These are phyloP conservation scores for Globisporangium irregulare DNA, from an alignment of 352 stramenopile species.

Conservation along the genomic window DNA sequence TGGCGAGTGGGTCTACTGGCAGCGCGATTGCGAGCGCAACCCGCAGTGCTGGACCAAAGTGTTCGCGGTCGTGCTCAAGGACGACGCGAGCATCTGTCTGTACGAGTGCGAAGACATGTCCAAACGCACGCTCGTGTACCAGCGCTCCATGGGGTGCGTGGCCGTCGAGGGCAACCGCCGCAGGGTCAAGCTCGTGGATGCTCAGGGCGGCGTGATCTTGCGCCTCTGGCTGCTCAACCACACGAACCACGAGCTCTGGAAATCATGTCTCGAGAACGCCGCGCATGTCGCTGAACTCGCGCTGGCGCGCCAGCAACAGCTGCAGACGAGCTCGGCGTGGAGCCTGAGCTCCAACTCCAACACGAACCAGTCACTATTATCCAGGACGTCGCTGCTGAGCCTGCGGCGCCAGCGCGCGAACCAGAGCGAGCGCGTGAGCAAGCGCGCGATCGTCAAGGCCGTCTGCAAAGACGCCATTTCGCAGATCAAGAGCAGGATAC, in stretches of 20 bases:
- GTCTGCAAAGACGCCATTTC: background rate
- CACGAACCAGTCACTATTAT: background rate
- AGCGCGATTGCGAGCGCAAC: conserved; percentile 28
- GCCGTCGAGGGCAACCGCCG: conserved; percentile 4
- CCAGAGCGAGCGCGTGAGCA: background rate
- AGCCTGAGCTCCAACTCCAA: background rate
- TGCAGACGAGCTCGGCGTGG: background rate
- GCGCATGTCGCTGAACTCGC: background rate
- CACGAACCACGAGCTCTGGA: conserved; percentile 14
- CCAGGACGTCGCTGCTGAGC: background rate
- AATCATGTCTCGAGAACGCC: conserved; percentile 6
- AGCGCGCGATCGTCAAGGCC: conserved; percentile 10
- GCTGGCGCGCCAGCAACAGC: background rate
- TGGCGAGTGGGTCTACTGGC: conserved; percentile 51
- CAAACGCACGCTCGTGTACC: conserved; percentile 8
- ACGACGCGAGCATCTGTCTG: conserved; percentile 29
- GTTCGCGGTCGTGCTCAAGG: conserved; percentile 41
- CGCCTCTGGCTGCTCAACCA: conserved; percentile 13
- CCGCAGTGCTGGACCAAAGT: conserved; percentile 47
- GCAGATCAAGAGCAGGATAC: conserved; percentile 3
- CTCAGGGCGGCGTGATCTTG: background rate
- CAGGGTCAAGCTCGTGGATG: conserved; percentile 9
- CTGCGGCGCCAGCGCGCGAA: background rate
- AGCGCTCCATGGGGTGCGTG: conserved; percentile 6
- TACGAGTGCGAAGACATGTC: conserved; percentile 39